Evolutionary conservation across 805 yeast genomes (phyloP).

Genomic region (Metschnikowia sp.): DNA sequence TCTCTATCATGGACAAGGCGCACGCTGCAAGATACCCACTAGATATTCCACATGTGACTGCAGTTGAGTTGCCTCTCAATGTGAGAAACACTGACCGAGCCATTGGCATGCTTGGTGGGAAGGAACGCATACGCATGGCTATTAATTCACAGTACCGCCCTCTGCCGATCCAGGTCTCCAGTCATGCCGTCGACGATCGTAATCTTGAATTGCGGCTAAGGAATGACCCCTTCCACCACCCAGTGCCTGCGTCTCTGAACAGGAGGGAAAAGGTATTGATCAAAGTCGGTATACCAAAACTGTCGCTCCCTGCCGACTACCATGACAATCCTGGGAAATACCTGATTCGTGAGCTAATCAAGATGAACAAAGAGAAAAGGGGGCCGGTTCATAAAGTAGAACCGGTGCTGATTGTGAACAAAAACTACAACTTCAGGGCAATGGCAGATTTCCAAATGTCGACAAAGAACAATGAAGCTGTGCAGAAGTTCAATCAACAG

Average conservation of each 20-base stretch:
- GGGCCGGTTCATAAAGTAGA: conserved; percentile 38
- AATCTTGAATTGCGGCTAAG: conserved; percentile 41
- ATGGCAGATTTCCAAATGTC: conserved; percentile 84
- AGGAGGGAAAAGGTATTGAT: conserved; percentile 56
- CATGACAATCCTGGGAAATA: conserved; percentile 30
- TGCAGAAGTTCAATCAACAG: conserved; percentile 26
- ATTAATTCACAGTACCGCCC: conserved; percentile 34
- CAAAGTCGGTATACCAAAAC: conserved; percentile 59
- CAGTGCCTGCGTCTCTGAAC: conserved; percentile 52
- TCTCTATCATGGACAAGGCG: conserved; percentile 7
- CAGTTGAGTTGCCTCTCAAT: conserved; percentile 75
- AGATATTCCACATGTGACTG: conserved; percentile 70
- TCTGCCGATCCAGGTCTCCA: conserved; percentile 19
- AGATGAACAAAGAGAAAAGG: conserved; percentile 22
- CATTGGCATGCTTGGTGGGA: conserved; percentile 67
- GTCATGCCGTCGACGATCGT: conserved; percentile 28
- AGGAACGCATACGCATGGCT: conserved; percentile 36
- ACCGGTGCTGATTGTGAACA: conserved; percentile 66
- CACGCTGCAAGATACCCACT: conserved; percentile 55
- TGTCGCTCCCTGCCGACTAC: conserved; percentile 39
- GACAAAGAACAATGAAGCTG: conserved; percentile 48
- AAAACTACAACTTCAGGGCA: conserved; percentile 74
- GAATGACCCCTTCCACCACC: conserved; percentile 52
- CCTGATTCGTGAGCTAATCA: conserved; percentile 41
- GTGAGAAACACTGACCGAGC: conserved; percentile 65